Evolutionary conservation across 2,329 filamentous ascomycete species (phyloP), one percentile per base, ranked within the genome.

Genomic region (Trichoderma oligosporum): DNA sequence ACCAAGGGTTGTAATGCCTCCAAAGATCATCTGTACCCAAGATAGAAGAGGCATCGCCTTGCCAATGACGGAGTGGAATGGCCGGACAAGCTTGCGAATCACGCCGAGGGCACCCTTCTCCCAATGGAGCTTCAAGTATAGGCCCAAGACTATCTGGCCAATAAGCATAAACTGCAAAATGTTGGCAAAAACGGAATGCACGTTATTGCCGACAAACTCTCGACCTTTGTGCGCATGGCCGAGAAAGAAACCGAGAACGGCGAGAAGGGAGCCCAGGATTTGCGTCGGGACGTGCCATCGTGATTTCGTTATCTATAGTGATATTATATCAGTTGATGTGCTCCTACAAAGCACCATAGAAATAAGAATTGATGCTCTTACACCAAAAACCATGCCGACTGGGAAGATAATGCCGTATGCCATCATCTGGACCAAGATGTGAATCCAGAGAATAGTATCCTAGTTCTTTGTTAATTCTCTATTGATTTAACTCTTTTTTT

Each of bases 21-120:
- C 94, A 72, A 99, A 96, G 6, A 99, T 71, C 85, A 99, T 95
- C 76, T 99, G 94, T 5, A 86, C 81, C 94, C 94, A 99, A 24
- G 88, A 83, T 1, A 91, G 79, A 2, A 97, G 74, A 1, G 94
- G 94, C 78, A 99, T 88, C 1, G 84, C 75, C 74, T 96, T 97
- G 63, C 94, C 94, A 36, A 96, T 74, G 57, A 97, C 72, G 20
- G 89, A 87, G 71, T 99, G 94, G 24, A 80, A 80, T 12, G 85
- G 76, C 6, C 93, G 87, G 44, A 93, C 78, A 51, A 85, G 76
- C 59, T 80, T 84, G 55, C 94, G 82, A 58, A 97, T 87, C 67
- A 83, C 85, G 24, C 85, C 91, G 67, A 95, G 82, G 66, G 96
- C 82, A 2, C 91, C 92, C 68, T 84, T 88, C 64, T 94, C 88